Evolutionary conservation across 768 basidiomycete species (phyloP), one percentile per base, ranked within the genome.

Genomic region (Hypsizygus marmoreus): DNA sequence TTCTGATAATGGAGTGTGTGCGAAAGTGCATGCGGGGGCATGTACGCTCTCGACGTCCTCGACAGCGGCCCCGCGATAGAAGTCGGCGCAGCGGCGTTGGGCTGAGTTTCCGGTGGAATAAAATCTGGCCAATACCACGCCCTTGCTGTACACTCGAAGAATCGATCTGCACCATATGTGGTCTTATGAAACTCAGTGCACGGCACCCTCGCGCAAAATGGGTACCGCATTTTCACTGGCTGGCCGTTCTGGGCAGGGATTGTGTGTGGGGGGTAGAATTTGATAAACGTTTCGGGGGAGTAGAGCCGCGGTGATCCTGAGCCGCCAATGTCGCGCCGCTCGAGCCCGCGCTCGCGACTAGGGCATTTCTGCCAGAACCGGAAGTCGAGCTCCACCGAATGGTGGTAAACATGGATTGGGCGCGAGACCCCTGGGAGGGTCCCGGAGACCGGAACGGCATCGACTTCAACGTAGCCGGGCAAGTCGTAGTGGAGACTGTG

Each of bases 301-400:
- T 37, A 37, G 20, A 37, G 20, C 3, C 35, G 17, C 8, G 35
- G 35, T 3, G 35, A 37, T 23, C 35, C 35, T 13, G 35, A 22
- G 7, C 35, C 35, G 3, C 35, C 35, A 16, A 37, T 37, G 35
- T 37, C 35, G 19, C 16, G 35, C 23, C 17, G 12, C 16, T 38
- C 37, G 10, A n/a, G 9, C 8, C 23, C 37, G 14, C 16, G 23
- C n/a, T 2, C 23, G 23, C 26, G 14, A 6, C 14, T 24, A 5
- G 13, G 22, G 23, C 37, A 38, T 38, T 25, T 38, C 26, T 38
- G 23, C 37, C 37, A 38, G 37, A 38, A 25, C n/a, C 37, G 37
- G 10, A 38, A 38, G 13, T 25, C 37, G 11, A 38, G 11, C 23
- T 38, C 37, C 13, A 38, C 23, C 13, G 23, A 38, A 25, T 38